Evolutionary conservation across 2,329 filamentous ascomycete genomes (phyloP).

Genomic region (Phaeosphaeriaceae sp.): DNA sequence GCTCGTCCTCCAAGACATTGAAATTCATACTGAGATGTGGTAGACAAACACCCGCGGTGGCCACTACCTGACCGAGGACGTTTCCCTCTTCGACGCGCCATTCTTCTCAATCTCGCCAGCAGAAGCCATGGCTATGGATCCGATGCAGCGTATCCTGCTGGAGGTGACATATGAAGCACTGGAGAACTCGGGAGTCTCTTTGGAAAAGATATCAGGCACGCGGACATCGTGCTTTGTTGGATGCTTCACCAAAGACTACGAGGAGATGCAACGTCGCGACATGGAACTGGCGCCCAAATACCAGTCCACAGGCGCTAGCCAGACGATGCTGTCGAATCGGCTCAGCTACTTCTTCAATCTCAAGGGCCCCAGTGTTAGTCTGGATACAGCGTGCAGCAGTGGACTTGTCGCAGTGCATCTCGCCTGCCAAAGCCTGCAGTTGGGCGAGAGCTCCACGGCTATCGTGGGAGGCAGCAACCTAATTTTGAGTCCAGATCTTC

Average conservation of each 20-base stretch:
- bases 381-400: conserved; percentile 34
- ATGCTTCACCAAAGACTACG: conserved; percentile 25
- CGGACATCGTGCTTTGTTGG: conserved; percentile 27
- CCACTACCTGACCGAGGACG: conserved; percentile 27
- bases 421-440: conserved; percentile 31
- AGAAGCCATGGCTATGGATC: conserved; percentile 34
- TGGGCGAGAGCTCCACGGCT: conserved; percentile 30
- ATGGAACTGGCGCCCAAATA: conserved; percentile 13
- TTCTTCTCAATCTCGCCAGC: conserved; percentile 30
- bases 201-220: conserved; percentile 20
- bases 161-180: conserved; percentile 33
- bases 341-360: conserved; percentile 29
- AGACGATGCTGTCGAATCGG: conserved; percentile 19
- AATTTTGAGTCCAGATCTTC: conserved; percentile 24
- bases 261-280: conserved; percentile 22
- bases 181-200: conserved; percentile 21
- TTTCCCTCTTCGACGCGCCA: conserved; percentile 25
- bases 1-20: conserved; percentile 4
- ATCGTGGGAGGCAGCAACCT: conserved; percentile 26
- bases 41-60: conserved; percentile 7
- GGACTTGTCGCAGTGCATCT: conserved; percentile 26
- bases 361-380: conserved; percentile 22
- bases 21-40: background rate
- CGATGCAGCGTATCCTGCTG: conserved; percentile 30
- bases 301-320: background rate